Percentiles rank a stretch among this genome's conserved stretches.
Conservation (phyloP, 345 rosid genomes). For the Raphanus sativus region DNA sequence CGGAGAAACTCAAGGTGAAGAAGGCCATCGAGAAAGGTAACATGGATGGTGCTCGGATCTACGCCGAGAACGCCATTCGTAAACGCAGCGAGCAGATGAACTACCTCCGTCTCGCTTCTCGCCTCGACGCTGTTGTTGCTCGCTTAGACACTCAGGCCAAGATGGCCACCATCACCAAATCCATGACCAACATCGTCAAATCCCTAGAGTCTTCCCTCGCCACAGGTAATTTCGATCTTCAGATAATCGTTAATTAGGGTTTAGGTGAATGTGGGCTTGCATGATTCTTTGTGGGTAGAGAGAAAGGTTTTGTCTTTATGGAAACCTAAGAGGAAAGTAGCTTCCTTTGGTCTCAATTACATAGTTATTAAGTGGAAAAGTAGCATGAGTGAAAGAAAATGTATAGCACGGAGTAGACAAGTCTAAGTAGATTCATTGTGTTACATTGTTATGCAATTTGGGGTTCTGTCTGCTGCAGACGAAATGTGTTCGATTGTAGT, state of each 20-base stretch:
- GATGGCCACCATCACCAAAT: slow-evolving; percentile 87
- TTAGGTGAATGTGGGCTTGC: not conserved
- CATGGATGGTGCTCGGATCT: slow-evolving; percentile 99
- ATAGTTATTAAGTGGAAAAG: not conserved
- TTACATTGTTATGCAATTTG: not conserved
- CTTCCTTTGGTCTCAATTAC: not conserved
- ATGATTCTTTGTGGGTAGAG: not conserved
- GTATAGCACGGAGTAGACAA: not conserved
- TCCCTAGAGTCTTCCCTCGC: slow-evolving; percentile 89
- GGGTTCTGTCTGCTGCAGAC: not conserved
- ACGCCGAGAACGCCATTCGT: slow-evolving; percentile 94
- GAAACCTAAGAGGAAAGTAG: not conserved
- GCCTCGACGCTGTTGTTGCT: slow-evolving; percentile 95
- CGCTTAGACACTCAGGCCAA: slow-evolving; percentile 95
- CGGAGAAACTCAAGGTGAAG: slow-evolving; percentile 91
- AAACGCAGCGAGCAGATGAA: slow-evolving; percentile 98
- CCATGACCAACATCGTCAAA: slow-evolving; percentile 86
- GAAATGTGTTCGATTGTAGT: not conserved
- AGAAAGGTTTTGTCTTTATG: not conserved
- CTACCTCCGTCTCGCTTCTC: slow-evolving; percentile 84
- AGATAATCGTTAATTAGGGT: not conserved
- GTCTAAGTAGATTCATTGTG: not conserved
- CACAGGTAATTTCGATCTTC: slow-evolving; percentile 52
- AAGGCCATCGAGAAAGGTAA: slow-evolving; percentile 98
- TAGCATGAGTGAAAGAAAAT: not conserved